Percentiles rank a stretch among this genome's conserved stretches.
Conservation (phyloP, 2,329 filamentous ascomycete genomes). For the Coniochaeta sp. region DNA sequence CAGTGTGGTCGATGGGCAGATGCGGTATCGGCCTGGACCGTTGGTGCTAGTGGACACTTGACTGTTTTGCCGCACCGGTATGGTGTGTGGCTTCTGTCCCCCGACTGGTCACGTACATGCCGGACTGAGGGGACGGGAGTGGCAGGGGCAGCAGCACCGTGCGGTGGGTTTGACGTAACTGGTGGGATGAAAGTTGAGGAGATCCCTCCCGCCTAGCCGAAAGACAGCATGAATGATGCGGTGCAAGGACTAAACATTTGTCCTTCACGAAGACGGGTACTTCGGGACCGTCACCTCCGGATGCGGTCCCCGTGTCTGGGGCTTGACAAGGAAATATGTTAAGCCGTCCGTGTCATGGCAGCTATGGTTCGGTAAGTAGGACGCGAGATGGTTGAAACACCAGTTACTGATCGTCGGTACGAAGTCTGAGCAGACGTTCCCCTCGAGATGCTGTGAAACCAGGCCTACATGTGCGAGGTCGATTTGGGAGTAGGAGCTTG, state of each 20-base stretch:
- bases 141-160: too few species aligned
- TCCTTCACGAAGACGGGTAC: background rate
- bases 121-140: background rate
- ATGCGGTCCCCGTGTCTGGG: background rate
- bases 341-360: background rate
- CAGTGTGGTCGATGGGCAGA: background rate
- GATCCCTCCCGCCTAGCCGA: conserved; percentile 1
- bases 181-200: background rate
- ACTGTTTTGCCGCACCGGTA: background rate
- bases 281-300: background rate
- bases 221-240: background rate
- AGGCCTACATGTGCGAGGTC: background rate
- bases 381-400: background rate
- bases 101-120: background rate
- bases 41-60: conserved; percentile 1
- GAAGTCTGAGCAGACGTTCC: background rate
- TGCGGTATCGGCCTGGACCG: background rate
- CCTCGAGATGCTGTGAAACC: background rate
- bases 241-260: background rate
- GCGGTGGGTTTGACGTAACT: background rate
- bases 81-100: background rate
- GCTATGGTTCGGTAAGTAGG: background rate
- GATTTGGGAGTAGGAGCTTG: background rate
- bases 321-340: background rate
- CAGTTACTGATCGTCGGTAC: background rate